phyloP scores from a whole-genome alignment of 2,329 filamentous ascomycete species.

The Zopfia rhizophila region DNA sequence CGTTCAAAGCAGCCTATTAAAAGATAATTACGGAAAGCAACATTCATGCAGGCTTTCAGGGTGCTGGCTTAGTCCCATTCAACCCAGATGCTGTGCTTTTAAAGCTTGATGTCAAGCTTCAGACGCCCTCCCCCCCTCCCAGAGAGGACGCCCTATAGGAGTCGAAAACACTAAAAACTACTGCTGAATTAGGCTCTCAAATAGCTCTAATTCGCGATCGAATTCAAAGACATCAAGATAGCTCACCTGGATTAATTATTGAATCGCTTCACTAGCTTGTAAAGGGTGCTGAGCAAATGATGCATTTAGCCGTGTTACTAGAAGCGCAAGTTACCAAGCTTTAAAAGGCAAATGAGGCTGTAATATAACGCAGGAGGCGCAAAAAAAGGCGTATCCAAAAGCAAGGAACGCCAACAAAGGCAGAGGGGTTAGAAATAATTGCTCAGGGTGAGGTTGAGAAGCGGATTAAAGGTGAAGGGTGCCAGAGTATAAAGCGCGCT shows the following conservation, averaged over 20 bases:
- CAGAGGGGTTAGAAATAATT: too few species aligned
- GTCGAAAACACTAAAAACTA: constrained; percentile 15
- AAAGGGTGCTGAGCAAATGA: constrained; percentile 21
- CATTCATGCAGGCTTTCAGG: constrained; percentile 32
- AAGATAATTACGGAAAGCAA: constrained; percentile 34
- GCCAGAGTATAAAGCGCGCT: too few species aligned
- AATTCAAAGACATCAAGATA: constrained; percentile 10
- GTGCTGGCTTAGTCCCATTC: constrained; percentile 40
- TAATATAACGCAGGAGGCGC: too few species aligned
- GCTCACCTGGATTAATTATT: constrained; percentile 15
- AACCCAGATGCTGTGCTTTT: constrained; percentile 39
- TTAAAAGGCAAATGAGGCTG: too few species aligned
- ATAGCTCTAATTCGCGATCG: constrained; percentile 14
- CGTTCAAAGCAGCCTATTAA: too few species aligned
- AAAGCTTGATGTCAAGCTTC: constrained; percentile 33
- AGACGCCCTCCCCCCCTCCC: constrained; percentile 8
- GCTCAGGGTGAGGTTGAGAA: too few species aligned
- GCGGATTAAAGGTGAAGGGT: too few species aligned
- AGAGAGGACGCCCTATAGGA: constrained; percentile 8
- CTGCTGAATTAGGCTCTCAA: constrained; percentile 15
- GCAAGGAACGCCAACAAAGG: too few species aligned
- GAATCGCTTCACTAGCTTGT: constrained; percentile 14
- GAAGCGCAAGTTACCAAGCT: too few species aligned
- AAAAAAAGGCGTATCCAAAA: too few species aligned
- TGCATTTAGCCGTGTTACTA: too few species aligned